A percentile compares a stretch with the other conserved stretches of the same genome.
These are phyloP conservation scores for Raphidocelis subcapitata DNA, from an alignment of 139 green algal species.

Conservation along the genomic window DNA sequence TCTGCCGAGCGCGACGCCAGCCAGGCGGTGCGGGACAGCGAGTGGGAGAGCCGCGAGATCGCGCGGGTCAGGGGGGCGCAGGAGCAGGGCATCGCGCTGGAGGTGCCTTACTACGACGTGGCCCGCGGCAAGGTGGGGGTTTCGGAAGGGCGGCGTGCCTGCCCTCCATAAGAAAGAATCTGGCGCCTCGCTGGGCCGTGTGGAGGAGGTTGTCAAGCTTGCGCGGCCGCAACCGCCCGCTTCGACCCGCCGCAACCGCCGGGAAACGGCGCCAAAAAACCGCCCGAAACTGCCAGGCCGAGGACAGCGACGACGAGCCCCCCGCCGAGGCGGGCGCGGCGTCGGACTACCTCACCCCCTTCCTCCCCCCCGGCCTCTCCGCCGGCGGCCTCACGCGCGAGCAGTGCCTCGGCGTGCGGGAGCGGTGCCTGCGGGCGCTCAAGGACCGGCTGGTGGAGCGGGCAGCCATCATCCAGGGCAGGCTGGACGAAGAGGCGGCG, in stretches of 20 bases:
- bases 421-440: conserved; percentile 74
- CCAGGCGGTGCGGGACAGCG: conserved; percentile 68
- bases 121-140: conserved; percentile 53
- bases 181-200: too few species aligned
- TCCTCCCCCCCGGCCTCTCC: conserved; percentile 68
- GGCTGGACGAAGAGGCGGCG: conserved; percentile 79
- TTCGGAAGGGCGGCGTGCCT: background rate
- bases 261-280: too few species aligned
- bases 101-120: conserved; percentile 84
- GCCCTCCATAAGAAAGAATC: too few species aligned
- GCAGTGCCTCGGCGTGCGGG: conserved; percentile 67
- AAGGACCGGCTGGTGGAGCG: conserved; percentile 86
- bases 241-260: too few species aligned
- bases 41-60: conserved; percentile 77
- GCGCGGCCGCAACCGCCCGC: too few species aligned
- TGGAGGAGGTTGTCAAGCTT: too few species aligned
- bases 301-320: conserved; percentile 66
- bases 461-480: conserved; percentile 84
- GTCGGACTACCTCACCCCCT: conserved; percentile 78
- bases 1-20: conserved; percentile 67
- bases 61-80: conserved; percentile 60
- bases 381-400: conserved; percentile 44
- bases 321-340: conserved; percentile 43
- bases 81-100: conserved; percentile 67
- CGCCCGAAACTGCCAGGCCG: conserved; percentile 25